Evolutionary conservation across 768 basidiomycete species (phyloP), one percentile per base, ranked within the genome.

Genomic region (Mycena sanguinolenta): DNA sequence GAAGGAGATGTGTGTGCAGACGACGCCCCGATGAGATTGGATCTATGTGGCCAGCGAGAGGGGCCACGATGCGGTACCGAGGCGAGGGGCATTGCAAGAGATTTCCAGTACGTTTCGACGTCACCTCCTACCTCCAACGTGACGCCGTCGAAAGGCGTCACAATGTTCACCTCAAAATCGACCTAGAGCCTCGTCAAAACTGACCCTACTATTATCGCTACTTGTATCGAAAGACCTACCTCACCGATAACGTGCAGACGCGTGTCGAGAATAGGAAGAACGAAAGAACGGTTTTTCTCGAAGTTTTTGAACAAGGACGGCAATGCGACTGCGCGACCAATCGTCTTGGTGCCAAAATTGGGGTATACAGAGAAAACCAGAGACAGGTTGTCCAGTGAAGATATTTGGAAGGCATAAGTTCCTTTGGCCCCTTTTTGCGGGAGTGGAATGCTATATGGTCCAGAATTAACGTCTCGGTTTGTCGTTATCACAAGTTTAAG

Each of bases 91-190:
- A 83, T 81, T 34, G 84, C 84, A 23, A 92, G 90, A 3, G 96
- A 97, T 82, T 98, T 99, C 98, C 98, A 99, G 79, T 99, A 99
- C 0, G 97, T 99, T 82, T 99, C 97, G 32, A 99, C 89, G 60
- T 94, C 91, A 28, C 98, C 97, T 27, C 96, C 97, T 63, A 98
- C 93, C 81, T 97, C 95, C 16, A 99, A 86, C 66, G 95, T 95
- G 58, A 96, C 95, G 3, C 95, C 96, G 66, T 92, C 90, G 82
- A 99, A 99, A 1, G 96, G 93, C 12, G 91, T 92, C 70, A 97
- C 90, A 66, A 96, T 88, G 75, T 90, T 94, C 36, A 95, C 86
- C 75, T 95, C 95, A 79, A 98, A 97, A 58, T 92, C 89, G 27
- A 98, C 92, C 95, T 96, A 67, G 34, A 44, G 23, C 49, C 13